Percentiles rank a stretch among this genome's conserved stretches.
phyloP scores from a whole-genome alignment of 1,284 basidiomycete genomes.

The Ustilago tritici region DNA sequence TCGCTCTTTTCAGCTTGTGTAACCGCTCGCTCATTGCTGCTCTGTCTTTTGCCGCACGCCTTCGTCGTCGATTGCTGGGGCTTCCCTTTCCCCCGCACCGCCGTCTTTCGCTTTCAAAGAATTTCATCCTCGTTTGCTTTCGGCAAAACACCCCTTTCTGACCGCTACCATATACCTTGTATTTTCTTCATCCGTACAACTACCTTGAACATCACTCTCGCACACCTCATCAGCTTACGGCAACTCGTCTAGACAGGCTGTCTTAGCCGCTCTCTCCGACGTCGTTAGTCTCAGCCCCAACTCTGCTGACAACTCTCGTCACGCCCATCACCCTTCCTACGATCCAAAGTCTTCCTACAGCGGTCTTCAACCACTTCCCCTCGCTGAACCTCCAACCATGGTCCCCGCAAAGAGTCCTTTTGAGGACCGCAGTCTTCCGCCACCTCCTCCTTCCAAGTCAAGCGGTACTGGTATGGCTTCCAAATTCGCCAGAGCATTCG shows the following conservation, averaged over 20 bases:
- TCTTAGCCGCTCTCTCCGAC: slow-evolving; percentile 61
- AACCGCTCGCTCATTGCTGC: not conserved
- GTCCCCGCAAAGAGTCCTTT: slow-evolving; percentile 54
- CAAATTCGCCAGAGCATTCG: slow-evolving; percentile 58
- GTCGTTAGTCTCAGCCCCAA: slow-evolving; percentile 54
- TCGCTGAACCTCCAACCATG: slow-evolving; percentile 43
- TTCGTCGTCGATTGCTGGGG: slow-evolving; percentile 1
- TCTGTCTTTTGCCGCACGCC: not conserved
- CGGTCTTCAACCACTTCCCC: slow-evolving; percentile 44
- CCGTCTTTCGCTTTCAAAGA: not conserved
- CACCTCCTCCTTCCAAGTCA: slow-evolving; percentile 39
- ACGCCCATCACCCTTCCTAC: slow-evolving; percentile 34
- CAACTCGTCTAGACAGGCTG: slow-evolving; percentile 35
- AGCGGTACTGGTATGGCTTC: slow-evolving; percentile 44
- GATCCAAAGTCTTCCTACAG: slow-evolving; percentile 38
- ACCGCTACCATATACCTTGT: not conserved
- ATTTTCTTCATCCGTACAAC: not conserved
- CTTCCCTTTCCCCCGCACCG: slow-evolving; percentile 2
- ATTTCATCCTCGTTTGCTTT: not conserved
- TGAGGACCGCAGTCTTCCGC: slow-evolving; percentile 49
- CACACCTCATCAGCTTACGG: slow-evolving; percentile 24
- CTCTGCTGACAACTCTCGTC: slow-evolving; percentile 16
- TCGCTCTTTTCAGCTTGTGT: not conserved
- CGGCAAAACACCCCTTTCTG: slow-evolving; percentile 5
- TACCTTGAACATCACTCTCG: not conserved